phyloP scores from a whole-genome alignment of 176 grass and related monocot species.

The Ensete glaucum region DNA sequence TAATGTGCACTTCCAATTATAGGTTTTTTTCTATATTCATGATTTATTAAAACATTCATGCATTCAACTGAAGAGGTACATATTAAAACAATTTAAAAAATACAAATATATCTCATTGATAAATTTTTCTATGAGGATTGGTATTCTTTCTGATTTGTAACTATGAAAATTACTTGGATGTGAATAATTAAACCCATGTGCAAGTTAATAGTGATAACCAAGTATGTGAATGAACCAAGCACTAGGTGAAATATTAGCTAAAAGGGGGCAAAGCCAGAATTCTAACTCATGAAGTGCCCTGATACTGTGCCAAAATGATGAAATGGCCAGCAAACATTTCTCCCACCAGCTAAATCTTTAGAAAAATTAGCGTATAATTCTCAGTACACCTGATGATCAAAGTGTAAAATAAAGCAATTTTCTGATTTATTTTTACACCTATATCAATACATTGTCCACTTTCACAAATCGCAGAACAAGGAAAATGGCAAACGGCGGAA shows the following conservation, averaged over 20 bases:
- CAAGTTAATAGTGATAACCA: neutral
- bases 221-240: neutral
- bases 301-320: neutral
- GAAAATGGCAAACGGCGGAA: neutral
- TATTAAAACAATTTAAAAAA: too few species aligned
- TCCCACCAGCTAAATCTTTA: too few species aligned
- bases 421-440: neutral
- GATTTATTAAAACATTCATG: too few species aligned
- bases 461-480: slow-evolving; percentile 5
- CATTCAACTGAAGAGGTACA: too few species aligned
- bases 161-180: too few species aligned
- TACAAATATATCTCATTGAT: too few species aligned
- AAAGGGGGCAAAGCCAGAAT: neutral
- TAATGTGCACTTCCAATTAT: neutral
- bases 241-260: neutral
- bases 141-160: too few species aligned
- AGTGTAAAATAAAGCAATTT: neutral
- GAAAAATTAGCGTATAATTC: too few species aligned
- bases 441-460: neutral
- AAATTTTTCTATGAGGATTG: too few species aligned
- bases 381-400: too few species aligned
- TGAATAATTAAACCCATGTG: neutral
- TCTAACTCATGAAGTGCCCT: neutral
- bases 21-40: neutral
- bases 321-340: neutral